Base-by-base conservation (phyloP, 345 rosid genomes). In the Lenwebbia sp. region DNA sequence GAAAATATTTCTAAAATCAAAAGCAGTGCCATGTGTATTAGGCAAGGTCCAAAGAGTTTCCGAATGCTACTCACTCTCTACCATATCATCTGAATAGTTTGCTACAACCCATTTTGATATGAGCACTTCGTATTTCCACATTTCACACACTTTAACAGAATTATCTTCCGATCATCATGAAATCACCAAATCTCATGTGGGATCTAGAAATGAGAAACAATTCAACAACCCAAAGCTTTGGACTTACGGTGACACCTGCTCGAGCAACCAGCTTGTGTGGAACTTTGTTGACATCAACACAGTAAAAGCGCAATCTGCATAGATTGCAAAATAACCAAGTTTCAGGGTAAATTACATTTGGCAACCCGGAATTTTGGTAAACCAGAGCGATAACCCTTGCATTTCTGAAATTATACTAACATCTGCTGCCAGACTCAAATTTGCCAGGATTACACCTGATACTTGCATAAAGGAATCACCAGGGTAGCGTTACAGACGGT, bases 211-310 rank as follows among this genome's bases (percentile, higher is more conserved):
- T 70, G 78, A 65, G 44, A 37, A 33, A 37, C 25, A 19, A 70
- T 70, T 37, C 25, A 37, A 70, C 47, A 37, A 70, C 26, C 47
- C 23, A 65, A 65, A 65, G 78, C 78, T 65, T 33, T 33, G 85
- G 86, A 92, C 95, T 95, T 94, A 96, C 99, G 84, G 94, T 94
- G 86, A 96, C 96, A 76, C 96, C 99, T 62, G 99, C 99, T 85
- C 86, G 93, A 83, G 94, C 83, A 40, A 97, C 96, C 86, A 97
- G 93, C 85, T 82, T 94, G 87, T 94, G 95, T 5, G 98, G 95
- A 88, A 96, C 96, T 54, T 91, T 84, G 91, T 97, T 96, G 88
- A 96, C 99, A 91, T 97, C 94, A 49, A 96, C 90, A 82, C 92
- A 88, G 87, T 92, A 94, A 91, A 97, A 95, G 87, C 89, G 92